Percentiles rank a stretch among this genome's conserved stretches.
These are phyloP conservation scores for Diplocarpon mali DNA, from an alignment of 2,329 filamentous ascomycete genomes.

Conservation along the genomic window DNA sequence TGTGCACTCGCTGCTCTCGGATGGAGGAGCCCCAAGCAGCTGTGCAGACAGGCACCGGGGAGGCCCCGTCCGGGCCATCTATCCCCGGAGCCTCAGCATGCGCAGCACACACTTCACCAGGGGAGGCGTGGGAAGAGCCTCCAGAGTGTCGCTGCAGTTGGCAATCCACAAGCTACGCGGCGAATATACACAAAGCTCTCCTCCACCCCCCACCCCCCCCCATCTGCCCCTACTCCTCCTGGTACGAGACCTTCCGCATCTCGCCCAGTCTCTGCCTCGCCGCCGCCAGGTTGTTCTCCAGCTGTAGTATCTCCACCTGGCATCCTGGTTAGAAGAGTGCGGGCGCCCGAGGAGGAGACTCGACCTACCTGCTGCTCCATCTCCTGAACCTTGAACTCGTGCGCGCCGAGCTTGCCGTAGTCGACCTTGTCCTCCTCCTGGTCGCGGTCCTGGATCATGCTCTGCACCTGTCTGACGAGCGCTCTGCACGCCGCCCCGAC, in stretches of 20 bases:
- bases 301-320: conserved; percentile 91
- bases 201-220: background rate
- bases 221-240: conserved; percentile 17
- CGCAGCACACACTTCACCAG: too few relatives aligned
- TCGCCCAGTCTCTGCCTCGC: conserved; percentile 80
- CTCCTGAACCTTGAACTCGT: conserved; percentile 97
- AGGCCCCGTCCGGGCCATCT: too few relatives aligned
- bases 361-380: conserved; percentile 93
- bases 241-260: conserved; percentile 54
- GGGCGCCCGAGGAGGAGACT: background rate
- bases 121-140: too few relatives aligned
- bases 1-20: too few relatives aligned
- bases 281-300: conserved; percentile 74
- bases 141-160: too few relatives aligned
- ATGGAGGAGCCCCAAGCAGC: too few relatives aligned
- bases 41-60: too few relatives aligned
- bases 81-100: too few relatives aligned
- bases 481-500: conserved; percentile 81
- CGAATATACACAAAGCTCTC: background rate
- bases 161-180: too few relatives aligned
- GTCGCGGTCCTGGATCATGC: conserved; percentile 80
- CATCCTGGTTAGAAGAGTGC: conserved; percentile 10
- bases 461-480: conserved; percentile 86
- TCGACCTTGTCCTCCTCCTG: conserved; percentile 75
- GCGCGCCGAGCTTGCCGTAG: conserved; percentile 75